phyloP scores from a whole-genome alignment of 208 protist species.

The Trypanosoma lewisi region DNA sequence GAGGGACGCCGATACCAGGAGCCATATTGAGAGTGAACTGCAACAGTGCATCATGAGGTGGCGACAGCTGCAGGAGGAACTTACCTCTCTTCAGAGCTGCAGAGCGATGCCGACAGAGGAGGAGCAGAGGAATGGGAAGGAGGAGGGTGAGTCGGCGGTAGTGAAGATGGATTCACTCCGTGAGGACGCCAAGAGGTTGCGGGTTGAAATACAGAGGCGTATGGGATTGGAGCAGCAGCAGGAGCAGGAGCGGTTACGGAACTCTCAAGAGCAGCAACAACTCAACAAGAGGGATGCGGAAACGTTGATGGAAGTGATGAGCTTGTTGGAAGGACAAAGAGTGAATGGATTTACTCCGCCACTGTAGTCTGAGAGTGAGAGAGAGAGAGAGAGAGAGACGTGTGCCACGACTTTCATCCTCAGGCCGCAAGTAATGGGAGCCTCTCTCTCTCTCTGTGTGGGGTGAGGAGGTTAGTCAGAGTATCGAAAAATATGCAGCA shows the following conservation, averaged over 20 bases:
- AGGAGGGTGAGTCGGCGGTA: constrained; percentile 5
- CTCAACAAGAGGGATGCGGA: constrained; percentile 1
- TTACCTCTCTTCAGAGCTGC: constrained; percentile 19
- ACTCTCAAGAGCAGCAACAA: constrained; percentile 14
- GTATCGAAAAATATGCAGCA: too few species aligned
- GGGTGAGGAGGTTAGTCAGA: too few species aligned
- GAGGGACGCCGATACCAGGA: not conserved
- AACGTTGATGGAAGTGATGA: constrained; percentile 8
- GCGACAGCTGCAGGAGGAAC: constrained; percentile 16
- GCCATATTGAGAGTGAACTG: constrained; percentile 27
- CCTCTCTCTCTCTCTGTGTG: too few species aligned
- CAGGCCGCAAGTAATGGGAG: too few species aligned
- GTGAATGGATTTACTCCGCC: not conserved
- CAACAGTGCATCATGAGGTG: constrained; percentile 21
- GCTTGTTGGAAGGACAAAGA: constrained; percentile 7
- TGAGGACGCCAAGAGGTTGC: constrained; percentile 2
- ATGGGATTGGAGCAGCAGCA: constrained; percentile 22
- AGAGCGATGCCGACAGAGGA: constrained; percentile 13
- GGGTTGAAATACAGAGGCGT: constrained; percentile 19
- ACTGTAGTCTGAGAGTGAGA: not conserved
- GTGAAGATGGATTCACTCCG: constrained; percentile 18
- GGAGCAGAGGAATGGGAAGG: constrained; percentile 21
- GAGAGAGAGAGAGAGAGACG: too few species aligned
- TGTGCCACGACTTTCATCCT: too few species aligned
- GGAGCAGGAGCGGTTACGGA: constrained; percentile 5